Evolutionary conservation across 768 basidiomycete species (phyloP), one percentile per base, ranked within the genome.

Genomic region (Baorangia bicolor): DNA sequence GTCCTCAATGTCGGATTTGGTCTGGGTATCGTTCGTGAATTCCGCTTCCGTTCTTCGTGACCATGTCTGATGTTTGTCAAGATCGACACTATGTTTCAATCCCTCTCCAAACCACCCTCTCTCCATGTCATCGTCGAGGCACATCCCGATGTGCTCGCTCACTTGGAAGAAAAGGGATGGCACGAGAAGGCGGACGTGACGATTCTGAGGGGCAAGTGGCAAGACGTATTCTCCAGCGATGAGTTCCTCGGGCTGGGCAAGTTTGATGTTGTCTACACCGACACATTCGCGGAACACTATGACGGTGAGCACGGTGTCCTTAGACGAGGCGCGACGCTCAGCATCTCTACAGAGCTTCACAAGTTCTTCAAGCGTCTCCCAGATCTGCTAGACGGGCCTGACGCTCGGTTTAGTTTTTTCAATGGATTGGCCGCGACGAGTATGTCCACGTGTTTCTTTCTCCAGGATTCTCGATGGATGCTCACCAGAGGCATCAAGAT

Each of bases 391-490:
- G 78, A 79, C 21, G 85, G 85, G 14, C 81, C 84, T n/a, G 77
- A 85, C 14, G 87, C 89, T n/a, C 78, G 84, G 16, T 91, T 95
- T 68, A 88, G 93, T 57, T 99, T 98, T 74, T 99, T 98, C 81
- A 93, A 99, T 66, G 97, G 97, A 13, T 81, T 99, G 10, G 97
- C 92, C 16, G 96, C 95, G 30, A 98, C 94, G 9, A 94, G 92
- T 90, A 66, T 69, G 87, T 75, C 23, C 25, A 4, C 34, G 38
- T 46, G 35, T 43, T 33, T 51, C 35, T 57, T 38, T 18, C 34
- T 7, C 21, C 20, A 8, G 5, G 18, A 21, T 12, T 25, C 9
- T 23, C 12, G 16, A 34, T 21, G 25, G 39, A 27, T 43, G 20
- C 48, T 55, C 46, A 58, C 43, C 38, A 8, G 21, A 25, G 33